Conservation (phyloP, 495 filamentous ascomycete species). For the Poronia punctata region DNA sequence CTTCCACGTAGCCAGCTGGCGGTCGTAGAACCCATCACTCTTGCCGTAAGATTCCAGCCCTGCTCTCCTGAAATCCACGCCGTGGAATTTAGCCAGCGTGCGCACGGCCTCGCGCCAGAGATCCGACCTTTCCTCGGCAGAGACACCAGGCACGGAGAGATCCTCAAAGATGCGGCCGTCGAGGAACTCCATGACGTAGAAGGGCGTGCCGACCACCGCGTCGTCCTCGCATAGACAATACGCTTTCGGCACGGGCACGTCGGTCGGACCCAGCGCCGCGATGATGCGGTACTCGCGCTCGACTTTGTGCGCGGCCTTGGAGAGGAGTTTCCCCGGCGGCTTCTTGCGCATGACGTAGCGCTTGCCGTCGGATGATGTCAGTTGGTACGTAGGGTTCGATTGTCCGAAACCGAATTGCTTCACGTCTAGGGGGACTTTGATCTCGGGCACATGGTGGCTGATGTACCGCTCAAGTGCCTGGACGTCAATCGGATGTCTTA, state of each 20-base stretch:
- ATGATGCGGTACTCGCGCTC: constrained; percentile 93
- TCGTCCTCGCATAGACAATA: constrained; percentile 81
- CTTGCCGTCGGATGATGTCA: constrained; percentile 58
- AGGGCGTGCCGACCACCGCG: constrained; percentile 74
- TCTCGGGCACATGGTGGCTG: constrained; percentile 62
- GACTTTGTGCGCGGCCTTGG: constrained; percentile 89
- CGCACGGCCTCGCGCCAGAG: constrained; percentile 84
- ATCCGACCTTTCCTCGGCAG: constrained; percentile 56
- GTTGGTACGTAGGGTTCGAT: constrained; percentile 92
- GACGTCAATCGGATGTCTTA: constrained; percentile 84
- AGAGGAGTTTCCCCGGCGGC: constrained; percentile 83
- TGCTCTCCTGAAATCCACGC: constrained; percentile 57
- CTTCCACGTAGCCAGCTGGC: constrained; percentile 77
- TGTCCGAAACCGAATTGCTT: constrained; percentile 98
- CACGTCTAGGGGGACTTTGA: constrained; percentile 72
- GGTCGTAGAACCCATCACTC: constrained; percentile 69
- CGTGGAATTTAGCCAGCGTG: constrained; percentile 81
- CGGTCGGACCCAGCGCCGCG: constrained; percentile 66
- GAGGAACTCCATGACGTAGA: constrained; percentile 95
- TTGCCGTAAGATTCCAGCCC: constrained; percentile 69
- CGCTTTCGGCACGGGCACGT: constrained; percentile 80
- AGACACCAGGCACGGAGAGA: constrained; percentile 69
- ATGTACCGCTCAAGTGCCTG: constrained; percentile 72
- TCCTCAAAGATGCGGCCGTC: constrained; percentile 90
- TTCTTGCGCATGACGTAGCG: constrained; percentile 91